Evolutionary conservation across 331 rosid genomes (phyloP), one percentile per base, ranked within the genome.

Genomic region (Acacia concinna): DNA sequence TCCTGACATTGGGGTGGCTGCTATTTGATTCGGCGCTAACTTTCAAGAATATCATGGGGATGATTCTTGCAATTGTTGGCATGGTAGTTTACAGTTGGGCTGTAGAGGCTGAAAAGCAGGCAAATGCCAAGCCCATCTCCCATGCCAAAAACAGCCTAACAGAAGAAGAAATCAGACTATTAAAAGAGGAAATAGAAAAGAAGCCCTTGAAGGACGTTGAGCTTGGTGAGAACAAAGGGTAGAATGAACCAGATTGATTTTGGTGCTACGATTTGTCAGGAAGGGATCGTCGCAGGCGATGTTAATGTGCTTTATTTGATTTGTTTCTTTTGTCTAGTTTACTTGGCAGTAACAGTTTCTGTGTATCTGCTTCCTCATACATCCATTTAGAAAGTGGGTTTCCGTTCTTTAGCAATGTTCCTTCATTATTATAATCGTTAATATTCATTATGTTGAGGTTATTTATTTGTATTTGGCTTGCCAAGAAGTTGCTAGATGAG

Each of bases 91-190:
- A 88, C 71, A 88, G 91, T 85, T 88, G 91, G 91, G 91, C 89
- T 37, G 89, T 88, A 20, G 91, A 88, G 79, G 20, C 8, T 46
- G 91, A 81, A 46, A 88, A 88, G 77, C 84, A 51, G 14, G 40
- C 84, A 68, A 88, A 37, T 78, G 30, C 59, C 40, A 82, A 91
- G 84, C 65, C 86, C 51, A 23, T 78, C 32, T 38, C 88, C 74
- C 81, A 81, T 68, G 40, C 75, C 13, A 94, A 91, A 85, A 89
- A 86, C 85, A 91, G 96, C 92, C 77, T 94, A 63, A 91, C 97
- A 1, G 97, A 91, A 81, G 98, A 94, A 87, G 98, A 94, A 77
- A 89, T 93, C 77, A 84, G 85, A 67, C 89, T 94, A 69, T 80
- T 94, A 84, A 88, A 87, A 82, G 98, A 82, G 2, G 95, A 89